Evolutionary conservation across 2,329 filamentous ascomycete genomes (phyloP).

Genomic region (Ceratocystis smalleyi): DNA sequence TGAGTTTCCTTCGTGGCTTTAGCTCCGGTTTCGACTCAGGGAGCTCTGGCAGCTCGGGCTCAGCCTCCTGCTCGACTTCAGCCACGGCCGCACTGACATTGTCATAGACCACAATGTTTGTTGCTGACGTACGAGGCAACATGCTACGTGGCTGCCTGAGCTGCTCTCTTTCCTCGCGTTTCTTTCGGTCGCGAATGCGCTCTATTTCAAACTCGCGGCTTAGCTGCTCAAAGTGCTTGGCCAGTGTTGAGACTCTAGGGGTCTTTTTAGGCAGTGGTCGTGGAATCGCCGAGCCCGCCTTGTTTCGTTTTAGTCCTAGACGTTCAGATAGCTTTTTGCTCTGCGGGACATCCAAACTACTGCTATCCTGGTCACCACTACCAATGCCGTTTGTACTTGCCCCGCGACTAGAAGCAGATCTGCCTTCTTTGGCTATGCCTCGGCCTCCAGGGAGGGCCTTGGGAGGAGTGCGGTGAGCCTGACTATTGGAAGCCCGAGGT

Average conservation of each 20-base stretch:
- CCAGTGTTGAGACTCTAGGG: slow-evolving; percentile 75
- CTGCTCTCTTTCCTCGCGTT: slow-evolving; percentile 56
- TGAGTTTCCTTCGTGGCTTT: slow-evolving; percentile 8
- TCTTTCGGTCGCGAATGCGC: slow-evolving; percentile 67
- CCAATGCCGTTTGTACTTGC: neutral
- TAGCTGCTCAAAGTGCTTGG: slow-evolving; percentile 90
- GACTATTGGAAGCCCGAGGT: neutral
- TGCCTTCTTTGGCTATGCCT: neutral
- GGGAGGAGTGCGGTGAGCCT: slow-evolving; percentile 6
- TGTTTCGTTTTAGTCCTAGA: slow-evolving; percentile 50
- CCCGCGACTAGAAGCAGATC: neutral
- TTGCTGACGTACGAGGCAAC: slow-evolving; percentile 70
- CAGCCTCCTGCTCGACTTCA: slow-evolving; percentile 43
- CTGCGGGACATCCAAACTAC: neutral
- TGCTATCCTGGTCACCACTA: neutral
- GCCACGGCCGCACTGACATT: slow-evolving; percentile 87
- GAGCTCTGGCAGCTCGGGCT: slow-evolving; percentile 5
- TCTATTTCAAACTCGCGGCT: slow-evolving; percentile 95
- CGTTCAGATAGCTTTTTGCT: slow-evolving; percentile 60
- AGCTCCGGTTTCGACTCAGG: slow-evolving; percentile 4
- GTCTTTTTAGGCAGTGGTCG: slow-evolving; percentile 65
- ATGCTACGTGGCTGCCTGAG: slow-evolving; percentile 60
- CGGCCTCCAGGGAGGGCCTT: slow-evolving; percentile 2
- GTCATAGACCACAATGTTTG: slow-evolving; percentile 89
- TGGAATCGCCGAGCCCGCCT: slow-evolving; percentile 64